Evolutionary conservation across 2,329 filamentous ascomycete genomes (phyloP).

Genomic region (Cadophora luteo-olivacea): DNA sequence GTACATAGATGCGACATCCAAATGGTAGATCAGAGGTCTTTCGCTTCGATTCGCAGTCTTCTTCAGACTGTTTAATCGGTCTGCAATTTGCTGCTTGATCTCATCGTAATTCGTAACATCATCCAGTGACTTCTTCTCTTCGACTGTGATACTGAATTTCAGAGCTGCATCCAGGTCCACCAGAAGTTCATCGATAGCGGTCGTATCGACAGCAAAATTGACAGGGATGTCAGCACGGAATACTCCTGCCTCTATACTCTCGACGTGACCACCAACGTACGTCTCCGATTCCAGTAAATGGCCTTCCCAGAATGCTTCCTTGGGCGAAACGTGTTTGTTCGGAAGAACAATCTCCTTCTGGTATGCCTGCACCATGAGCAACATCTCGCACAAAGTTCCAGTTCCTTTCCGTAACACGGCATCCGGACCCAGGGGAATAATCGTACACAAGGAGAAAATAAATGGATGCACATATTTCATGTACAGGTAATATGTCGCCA

Average conservation of each 20-base stretch:
- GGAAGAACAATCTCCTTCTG: slow-evolving; percentile 89
- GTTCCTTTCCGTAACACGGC: slow-evolving; percentile 95
- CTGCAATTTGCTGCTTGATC: slow-evolving; percentile 81
- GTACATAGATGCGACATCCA: slow-evolving; percentile 99
- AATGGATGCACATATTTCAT: slow-evolving; percentile 99
- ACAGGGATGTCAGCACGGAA: slow-evolving; percentile 96
- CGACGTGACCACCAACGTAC: slow-evolving; percentile 97
- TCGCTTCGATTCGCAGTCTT: slow-evolving; percentile 85
- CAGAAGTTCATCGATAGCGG: slow-evolving; percentile 88
- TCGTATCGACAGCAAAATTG: slow-evolving; percentile 89
- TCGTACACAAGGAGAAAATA: slow-evolving; percentile 97
- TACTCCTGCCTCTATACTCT: slow-evolving; percentile 98
- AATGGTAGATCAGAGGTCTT: slow-evolving; percentile 90
- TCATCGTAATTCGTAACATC: slow-evolving; percentile 84
- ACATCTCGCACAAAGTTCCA: slow-evolving; percentile 98
- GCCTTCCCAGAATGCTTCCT: slow-evolving; percentile 95
- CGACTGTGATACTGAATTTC: slow-evolving; percentile 83
- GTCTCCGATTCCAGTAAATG: slow-evolving; percentile 97
- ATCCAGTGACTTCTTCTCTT: slow-evolving; percentile 82
- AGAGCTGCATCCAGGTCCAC: slow-evolving; percentile 86
- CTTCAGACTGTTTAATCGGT: slow-evolving; percentile 74
- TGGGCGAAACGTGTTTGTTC: slow-evolving; percentile 92
- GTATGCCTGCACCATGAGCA: slow-evolving; percentile 98
- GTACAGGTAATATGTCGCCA: slow-evolving; percentile 98
- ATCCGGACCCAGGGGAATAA: slow-evolving; percentile 90